Conservation (phyloP, 1,139 yeast genomes). For the Casaregolazyma lundiana region DNA sequence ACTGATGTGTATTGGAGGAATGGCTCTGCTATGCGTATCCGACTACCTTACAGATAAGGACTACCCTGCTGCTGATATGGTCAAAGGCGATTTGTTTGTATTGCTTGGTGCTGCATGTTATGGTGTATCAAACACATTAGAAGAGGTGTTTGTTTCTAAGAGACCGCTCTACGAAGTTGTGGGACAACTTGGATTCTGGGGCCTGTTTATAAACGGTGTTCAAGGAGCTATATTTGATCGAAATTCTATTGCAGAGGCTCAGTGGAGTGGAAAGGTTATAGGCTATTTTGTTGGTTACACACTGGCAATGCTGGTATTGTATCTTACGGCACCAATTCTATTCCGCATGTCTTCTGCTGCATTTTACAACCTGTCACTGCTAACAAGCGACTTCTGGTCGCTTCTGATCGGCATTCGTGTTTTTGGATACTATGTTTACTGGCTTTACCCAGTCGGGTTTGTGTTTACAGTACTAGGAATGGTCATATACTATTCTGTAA, state of each 20-base stretch:
- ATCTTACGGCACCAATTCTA: conserved; percentile 39
- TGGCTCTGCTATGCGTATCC: conserved; percentile 40
- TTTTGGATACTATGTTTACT: conserved; percentile 40
- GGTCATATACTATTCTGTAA: conserved; percentile 37
- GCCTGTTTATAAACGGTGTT: conserved; percentile 39
- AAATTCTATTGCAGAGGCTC: conserved; percentile 32
- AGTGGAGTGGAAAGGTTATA: conserved; percentile 38
- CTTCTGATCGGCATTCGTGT: conserved; percentile 40
- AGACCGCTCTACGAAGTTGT: conserved; percentile 42
- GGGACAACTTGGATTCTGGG: conserved; percentile 42
- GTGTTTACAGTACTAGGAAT: conserved; percentile 40
- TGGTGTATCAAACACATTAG: conserved; percentile 41
- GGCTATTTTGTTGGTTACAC: conserved; percentile 43
- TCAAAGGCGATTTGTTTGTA: conserved; percentile 43
- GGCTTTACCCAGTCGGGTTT: conserved; percentile 45
- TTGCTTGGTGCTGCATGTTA: conserved; percentile 42
- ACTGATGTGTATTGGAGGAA: conserved; percentile 39
- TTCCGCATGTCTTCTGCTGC: conserved; percentile 45
- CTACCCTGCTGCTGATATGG: conserved; percentile 35
- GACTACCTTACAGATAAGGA: conserved; percentile 39
- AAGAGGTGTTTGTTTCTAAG: conserved; percentile 42
- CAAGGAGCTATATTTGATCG: conserved; percentile 42
- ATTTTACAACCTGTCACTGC: conserved; percentile 40
- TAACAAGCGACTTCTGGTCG: conserved; percentile 45
- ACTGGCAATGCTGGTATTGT: conserved; percentile 36